Base-by-base conservation (phyloP, 306 rosid species). In the Trifolium dubium region DNA sequence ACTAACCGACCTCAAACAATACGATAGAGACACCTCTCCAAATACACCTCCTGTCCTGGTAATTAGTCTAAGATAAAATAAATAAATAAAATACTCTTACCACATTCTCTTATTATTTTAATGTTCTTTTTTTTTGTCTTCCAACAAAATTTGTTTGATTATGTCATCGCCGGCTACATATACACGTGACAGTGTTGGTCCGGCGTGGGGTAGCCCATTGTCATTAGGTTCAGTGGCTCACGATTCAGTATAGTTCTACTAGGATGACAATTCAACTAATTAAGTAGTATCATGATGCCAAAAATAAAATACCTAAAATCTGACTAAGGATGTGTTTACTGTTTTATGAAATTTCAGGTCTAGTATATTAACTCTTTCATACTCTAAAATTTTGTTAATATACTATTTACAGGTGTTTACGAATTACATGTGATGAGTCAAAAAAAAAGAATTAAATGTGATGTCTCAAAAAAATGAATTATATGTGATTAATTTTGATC, bases 11-110 rank as follows among this genome's bases (percentile, higher is more conserved):
- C 89, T 64, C 44, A 56, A 35, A 77, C 83, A 71, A 77, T 85
- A 88, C 92, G 94, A 88, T 18, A 67, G 86, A 3, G 91, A 90
- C 96, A 69, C 80, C 82, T 85, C 96, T 83, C 96, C 96, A 83
- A 86, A 88, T 85, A 85, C 87, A 44, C 18, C 53, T 32, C 60
- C 71, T 35, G 37, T 23, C 23, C 23, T 23, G 1, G 23, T 23
- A 23, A 43, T 5, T 0, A 18, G 69, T 50, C 64, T n/a, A 31
- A 76, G 30, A 67, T 55, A 55, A 67, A 31, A 55, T 1, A 66
- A 31, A 55, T 1, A 66, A 43, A 56, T 67, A 55, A 66, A 67
- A 43, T 55, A 23, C 23, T 23, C 23, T 23, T 23, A 15, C 30
- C 23, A 39, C 46, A 64, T 54, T 51, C 43, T 64, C 15, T 62